Evolutionary conservation across 2,329 filamentous ascomycete species (phyloP), one percentile per base, ranked within the genome.

Genomic region (Cryphonectria japonica): DNA sequence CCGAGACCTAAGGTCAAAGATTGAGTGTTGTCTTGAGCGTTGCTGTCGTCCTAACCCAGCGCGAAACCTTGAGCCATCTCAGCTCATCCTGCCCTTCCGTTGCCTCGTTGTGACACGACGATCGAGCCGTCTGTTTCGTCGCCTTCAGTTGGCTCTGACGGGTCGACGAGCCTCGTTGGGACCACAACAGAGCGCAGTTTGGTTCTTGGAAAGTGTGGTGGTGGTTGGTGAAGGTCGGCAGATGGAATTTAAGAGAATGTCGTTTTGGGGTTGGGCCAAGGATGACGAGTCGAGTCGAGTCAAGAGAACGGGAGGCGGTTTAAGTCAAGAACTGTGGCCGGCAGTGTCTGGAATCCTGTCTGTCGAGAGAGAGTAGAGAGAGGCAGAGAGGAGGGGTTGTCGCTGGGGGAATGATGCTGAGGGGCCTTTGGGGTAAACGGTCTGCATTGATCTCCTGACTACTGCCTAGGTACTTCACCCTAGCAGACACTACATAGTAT

Each of bases 31-130:
- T 34, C 19, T 50, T 50, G 46, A 9, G 29, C 57, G 57, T 61
- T 19, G 14, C 14, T 22, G 57, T 34, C 29, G 57, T 61, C 59
- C 59, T 39, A 54, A 34, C 22, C 50, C 34, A 67, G 34, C 43
- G 14, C 65, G 65, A 41, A 59, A 32, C 65, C 65, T 61, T 39
- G 63, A 62, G 37, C 66, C 69, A 71, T 66, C 22, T 61, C 69
- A 71, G 61, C 39, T 69, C 26, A 61, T 65, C 16, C 54, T 65
- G 16, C 14, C 29, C 54, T 32, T 54, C 29, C 4, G 39, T 26
- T n/a, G n/a, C 32, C 59, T 37, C 19, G 59, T 41, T 65, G 62
- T 46, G 62, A 57, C 50, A 67, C 50, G 22, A 8, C 39, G 52
- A 32, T 41, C 37, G 54, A 50, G 54, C 19, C 54, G 13, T 32